phyloP scores from a whole-genome alignment of 225 moss, liverwort and hornwort genomes.

The Lunularia cruciata region DNA sequence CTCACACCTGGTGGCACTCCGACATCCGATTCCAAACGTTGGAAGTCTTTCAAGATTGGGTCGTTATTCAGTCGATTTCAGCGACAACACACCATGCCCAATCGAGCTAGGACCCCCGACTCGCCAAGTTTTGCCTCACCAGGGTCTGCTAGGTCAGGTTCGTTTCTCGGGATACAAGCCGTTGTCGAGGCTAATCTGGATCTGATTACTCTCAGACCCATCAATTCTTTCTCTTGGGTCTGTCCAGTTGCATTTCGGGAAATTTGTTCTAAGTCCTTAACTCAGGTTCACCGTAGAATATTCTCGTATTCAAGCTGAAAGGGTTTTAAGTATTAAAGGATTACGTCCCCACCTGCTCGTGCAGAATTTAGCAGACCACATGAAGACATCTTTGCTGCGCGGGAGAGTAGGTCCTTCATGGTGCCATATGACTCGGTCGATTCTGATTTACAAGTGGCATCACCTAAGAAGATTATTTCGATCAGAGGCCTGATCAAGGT shows the following conservation, averaged over 20 bases:
- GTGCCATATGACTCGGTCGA: slow-evolving; percentile 41
- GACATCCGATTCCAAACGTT: slow-evolving; percentile 24
- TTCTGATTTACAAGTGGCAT: slow-evolving; percentile 26
- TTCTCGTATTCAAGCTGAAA: no score
- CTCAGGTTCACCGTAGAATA: no score
- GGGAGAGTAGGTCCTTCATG: slow-evolving; percentile 37
- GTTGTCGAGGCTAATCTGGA: no score
- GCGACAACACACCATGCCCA: slow-evolving; percentile 36
- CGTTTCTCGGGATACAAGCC: no score
- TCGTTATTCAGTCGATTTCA: slow-evolving; percentile 40
- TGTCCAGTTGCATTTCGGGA: no score
- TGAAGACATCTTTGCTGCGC: slow-evolving; percentile 26
- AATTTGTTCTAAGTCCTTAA: no score
- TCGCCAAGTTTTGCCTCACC: slow-evolving; percentile 29
- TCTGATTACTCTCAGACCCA: no score
- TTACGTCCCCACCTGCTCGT: background rate
- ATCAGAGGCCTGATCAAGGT: slow-evolving; percentile 50
- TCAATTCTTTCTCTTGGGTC: no score
- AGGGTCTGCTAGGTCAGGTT: background rate
- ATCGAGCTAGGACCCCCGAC: slow-evolving; percentile 21
- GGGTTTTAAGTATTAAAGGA: no score
- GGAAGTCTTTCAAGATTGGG: slow-evolving; percentile 36
- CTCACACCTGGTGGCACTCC: slow-evolving; percentile 31
- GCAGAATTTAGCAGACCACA: slow-evolving; percentile 26
- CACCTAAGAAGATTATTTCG: slow-evolving; percentile 40